A percentile compares a stretch with the other conserved stretches of the same genome.
Conservation (phyloP, 2,329 filamentous ascomycete genomes). For the Nigrograna mackinnonii region DNA sequence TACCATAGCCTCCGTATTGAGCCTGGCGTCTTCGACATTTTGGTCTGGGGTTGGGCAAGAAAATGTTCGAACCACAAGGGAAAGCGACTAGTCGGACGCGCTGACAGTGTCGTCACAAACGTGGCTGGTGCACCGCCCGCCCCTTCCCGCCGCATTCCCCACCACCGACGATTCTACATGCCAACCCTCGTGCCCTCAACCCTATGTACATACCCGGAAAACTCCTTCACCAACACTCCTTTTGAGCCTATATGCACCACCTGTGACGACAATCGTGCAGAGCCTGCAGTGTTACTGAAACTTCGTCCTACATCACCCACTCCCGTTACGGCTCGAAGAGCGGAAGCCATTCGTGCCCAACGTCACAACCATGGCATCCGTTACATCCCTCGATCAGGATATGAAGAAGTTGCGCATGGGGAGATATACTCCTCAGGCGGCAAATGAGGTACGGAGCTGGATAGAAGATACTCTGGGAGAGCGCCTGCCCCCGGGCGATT, state of each 20-base stretch:
- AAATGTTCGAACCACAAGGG: slow-evolving; percentile 9
- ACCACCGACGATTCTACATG: too few species aligned
- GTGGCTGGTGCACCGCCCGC: slow-evolving; percentile 23
- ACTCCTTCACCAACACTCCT: neutral
- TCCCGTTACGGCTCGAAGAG: too few species aligned
- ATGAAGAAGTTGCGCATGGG: slow-evolving; percentile 90
- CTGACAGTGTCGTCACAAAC: slow-evolving; percentile 25
- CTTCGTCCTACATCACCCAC: too few species aligned
- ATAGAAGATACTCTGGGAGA: slow-evolving; percentile 82
- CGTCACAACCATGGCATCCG: slow-evolving; percentile 75
- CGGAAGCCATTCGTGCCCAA: slow-evolving; percentile 20
- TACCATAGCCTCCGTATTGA: slow-evolving; percentile 56
- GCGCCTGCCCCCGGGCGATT: slow-evolving; percentile 70
- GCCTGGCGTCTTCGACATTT: slow-evolving; percentile 43
- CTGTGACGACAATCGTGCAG: too few species aligned
- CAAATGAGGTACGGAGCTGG: slow-evolving; percentile 82
- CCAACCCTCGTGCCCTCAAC: too few species aligned
- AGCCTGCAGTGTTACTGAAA: too few species aligned
- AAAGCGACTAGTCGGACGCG: slow-evolving; percentile 17
- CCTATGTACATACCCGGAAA: too few species aligned
- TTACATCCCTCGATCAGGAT: slow-evolving; percentile 92
- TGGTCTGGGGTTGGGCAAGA: slow-evolving; percentile 12
- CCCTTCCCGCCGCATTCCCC: slow-evolving; percentile 5
- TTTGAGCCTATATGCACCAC: too few species aligned
- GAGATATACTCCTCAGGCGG: slow-evolving; percentile 89